These are phyloP conservation scores for Musa balbisiana DNA, from an alignment of 202 grass and related monocot species.

Conservation along the genomic window DNA sequence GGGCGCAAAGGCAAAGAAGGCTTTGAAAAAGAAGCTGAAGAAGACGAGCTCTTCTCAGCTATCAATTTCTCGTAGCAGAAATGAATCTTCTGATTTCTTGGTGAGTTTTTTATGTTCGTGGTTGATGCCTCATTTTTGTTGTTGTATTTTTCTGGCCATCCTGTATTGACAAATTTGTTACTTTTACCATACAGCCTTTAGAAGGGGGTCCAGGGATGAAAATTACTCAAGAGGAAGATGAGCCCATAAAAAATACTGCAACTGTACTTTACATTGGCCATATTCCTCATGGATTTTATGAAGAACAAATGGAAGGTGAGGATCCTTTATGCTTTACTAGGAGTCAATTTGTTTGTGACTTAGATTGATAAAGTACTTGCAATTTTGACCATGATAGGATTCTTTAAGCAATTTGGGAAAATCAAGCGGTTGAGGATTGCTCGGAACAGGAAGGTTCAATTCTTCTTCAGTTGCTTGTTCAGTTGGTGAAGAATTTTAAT, in stretches of 20 bases:
- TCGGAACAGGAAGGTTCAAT: conserved; percentile 54
- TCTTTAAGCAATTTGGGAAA: conserved; percentile 88
- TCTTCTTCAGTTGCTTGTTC: not conserved
- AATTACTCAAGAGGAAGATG: conserved; percentile 22
- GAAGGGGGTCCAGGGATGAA: conserved; percentile 43
- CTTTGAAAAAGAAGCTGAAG: conserved; percentile 33
- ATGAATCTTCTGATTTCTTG: conserved; percentile 30
- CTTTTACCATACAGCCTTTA: conserved; percentile 47
- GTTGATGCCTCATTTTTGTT: not conserved
- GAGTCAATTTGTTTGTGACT: not conserved
- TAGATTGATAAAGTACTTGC: not conserved
- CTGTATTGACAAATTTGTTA: not conserved
- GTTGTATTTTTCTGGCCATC: not conserved
- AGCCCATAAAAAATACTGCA: conserved; percentile 47
- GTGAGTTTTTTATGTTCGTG: conserved; percentile 11
- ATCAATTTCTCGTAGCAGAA: conserved; percentile 7
- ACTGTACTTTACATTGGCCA: conserved; percentile 80
- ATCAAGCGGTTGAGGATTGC: conserved; percentile 74
- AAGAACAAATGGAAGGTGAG: conserved; percentile 86
- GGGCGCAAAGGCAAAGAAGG: conserved; percentile 42
- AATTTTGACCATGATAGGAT: conserved; percentile 36
- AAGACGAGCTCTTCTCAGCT: conserved; percentile 23
- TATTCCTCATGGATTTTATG: conserved; percentile 92
- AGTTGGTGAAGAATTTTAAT: not conserved
- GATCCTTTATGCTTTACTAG: not conserved